Conservation (phyloP, 768 basidiomycete species). For the Chiua virens region DNA sequence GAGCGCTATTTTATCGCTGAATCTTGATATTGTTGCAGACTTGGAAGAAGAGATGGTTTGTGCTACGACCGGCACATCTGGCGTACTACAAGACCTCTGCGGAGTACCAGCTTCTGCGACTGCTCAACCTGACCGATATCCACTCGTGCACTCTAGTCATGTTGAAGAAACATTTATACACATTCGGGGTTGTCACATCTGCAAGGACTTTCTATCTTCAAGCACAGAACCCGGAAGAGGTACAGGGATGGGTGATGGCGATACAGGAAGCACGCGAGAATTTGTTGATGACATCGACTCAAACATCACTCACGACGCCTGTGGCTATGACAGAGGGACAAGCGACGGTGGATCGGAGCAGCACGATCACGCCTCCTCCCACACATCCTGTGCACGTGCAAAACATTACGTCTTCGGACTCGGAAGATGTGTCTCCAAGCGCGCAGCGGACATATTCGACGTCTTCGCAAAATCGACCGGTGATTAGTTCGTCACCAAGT, state of each 20-base stretch:
- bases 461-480: constrained; percentile 45
- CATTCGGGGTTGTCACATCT: constrained; percentile 90
- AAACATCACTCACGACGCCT: constrained; percentile 51
- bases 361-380: constrained; percentile 47
- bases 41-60: constrained; percentile 99
- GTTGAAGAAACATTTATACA: constrained; percentile 85
- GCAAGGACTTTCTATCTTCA: constrained; percentile 90
- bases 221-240: constrained; percentile 69
- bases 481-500: constrained; percentile 44
- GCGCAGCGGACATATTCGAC: constrained; percentile 42
- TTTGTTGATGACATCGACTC: constrained; percentile 61
- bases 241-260: constrained; percentile 78
- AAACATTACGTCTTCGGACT: constrained; percentile 73
- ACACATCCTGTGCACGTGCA: constrained; percentile 42
- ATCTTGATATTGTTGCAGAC: constrained; percentile 50
- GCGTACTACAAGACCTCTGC: constrained; percentile 96
- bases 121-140: constrained; percentile 84
- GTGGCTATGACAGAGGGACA: constrained; percentile 49
- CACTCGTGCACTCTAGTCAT: constrained; percentile 87
- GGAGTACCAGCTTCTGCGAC: constrained; percentile 89
- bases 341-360: constrained; percentile 27
- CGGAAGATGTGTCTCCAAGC: constrained; percentile 64
- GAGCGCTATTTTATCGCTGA: background rate
- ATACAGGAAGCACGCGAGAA: constrained; percentile 75
- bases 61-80: constrained; percentile 85